Conservation (phyloP, 2,329 filamentous ascomycete genomes). For the Penicillium sp. region DNA sequence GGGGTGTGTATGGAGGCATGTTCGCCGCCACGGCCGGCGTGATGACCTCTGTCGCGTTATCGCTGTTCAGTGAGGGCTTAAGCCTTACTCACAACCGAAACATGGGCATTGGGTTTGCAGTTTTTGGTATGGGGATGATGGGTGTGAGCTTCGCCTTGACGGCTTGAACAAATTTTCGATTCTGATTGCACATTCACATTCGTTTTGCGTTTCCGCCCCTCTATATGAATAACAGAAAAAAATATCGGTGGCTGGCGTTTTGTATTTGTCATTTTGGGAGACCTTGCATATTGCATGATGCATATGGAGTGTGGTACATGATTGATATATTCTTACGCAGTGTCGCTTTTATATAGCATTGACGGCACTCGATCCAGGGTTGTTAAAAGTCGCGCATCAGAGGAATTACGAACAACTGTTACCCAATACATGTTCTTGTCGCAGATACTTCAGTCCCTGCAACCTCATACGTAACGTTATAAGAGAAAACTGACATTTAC, state of each 20-base stretch:
- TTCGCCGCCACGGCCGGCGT: slow-evolving; percentile 91
- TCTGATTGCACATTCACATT: neutral
- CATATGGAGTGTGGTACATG: neutral
- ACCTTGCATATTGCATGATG: neutral
- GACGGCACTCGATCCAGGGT: neutral
- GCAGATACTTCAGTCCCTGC: neutral
- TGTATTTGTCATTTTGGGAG: neutral
- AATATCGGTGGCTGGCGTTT: slow-evolving; percentile 5
- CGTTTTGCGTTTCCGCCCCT: neutral
- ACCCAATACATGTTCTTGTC: neutral
- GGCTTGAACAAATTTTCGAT: slow-evolving; percentile 40
- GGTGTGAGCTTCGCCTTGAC: slow-evolving; percentile 83
- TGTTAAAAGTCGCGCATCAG: neutral
- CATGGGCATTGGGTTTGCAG: slow-evolving; percentile 40
- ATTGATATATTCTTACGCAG: slow-evolving; percentile 3
- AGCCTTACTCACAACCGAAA: slow-evolving; percentile 61
- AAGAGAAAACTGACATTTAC: neutral
- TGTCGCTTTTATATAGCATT: neutral
- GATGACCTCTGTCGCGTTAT: slow-evolving; percentile 89
- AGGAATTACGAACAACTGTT: neutral
- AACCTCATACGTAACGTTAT: neutral
- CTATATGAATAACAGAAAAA: neutral
- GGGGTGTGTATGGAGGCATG: slow-evolving; percentile 60
- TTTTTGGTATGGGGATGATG: slow-evolving; percentile 74
- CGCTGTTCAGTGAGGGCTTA: slow-evolving; percentile 83